Percentiles rank a stretch among this genome's conserved stretches.
Evolutionary conservation across 805 yeast species (phyloP).

Genomic region (Kluyveromyces siamensis): DNA sequence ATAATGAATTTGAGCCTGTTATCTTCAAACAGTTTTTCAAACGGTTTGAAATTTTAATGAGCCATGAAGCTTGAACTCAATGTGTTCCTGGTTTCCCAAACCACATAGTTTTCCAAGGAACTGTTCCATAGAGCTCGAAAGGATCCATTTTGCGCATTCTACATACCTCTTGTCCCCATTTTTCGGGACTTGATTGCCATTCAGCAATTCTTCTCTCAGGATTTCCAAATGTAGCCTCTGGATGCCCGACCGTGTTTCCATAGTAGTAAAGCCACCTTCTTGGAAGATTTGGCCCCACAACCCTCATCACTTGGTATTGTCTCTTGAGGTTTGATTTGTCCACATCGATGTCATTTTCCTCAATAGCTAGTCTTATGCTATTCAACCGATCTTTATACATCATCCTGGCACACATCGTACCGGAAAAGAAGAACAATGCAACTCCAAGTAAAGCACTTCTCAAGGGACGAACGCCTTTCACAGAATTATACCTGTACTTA

Average conservation of each 20-base stretch:
- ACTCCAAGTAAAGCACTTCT: slow-evolving; percentile 37
- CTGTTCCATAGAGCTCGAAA: background rate
- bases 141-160: background rate
- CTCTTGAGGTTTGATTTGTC: slow-evolving; percentile 12
- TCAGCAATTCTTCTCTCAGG: slow-evolving; percentile 45
- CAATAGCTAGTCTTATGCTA: slow-evolving; percentile 4
- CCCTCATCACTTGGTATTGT: slow-evolving; percentile 26
- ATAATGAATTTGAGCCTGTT: no score
- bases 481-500: slow-evolving; percentile 25
- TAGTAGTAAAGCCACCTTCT: slow-evolving; percentile 45
- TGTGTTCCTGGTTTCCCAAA: background rate
- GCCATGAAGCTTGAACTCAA: background rate
- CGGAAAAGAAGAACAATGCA: slow-evolving; percentile 28
- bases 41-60: background rate
- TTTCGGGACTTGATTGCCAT: background rate
- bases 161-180: background rate
- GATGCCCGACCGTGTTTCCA: background rate
- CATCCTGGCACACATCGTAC: slow-evolving; percentile 25
- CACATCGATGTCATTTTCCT: slow-evolving; percentile 18
- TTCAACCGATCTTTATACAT: slow-evolving; percentile 27
- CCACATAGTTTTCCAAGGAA: background rate
- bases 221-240: slow-evolving; percentile 37
- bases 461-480: slow-evolving; percentile 33
- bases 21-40: no score
- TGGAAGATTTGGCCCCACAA: slow-evolving; percentile 27